A percentile compares a stretch with the other conserved stretches of the same genome.
These are phyloP conservation scores for Extremus antarcticus DNA, from an alignment of 495 filamentous ascomycete species.

Conservation along the genomic window DNA sequence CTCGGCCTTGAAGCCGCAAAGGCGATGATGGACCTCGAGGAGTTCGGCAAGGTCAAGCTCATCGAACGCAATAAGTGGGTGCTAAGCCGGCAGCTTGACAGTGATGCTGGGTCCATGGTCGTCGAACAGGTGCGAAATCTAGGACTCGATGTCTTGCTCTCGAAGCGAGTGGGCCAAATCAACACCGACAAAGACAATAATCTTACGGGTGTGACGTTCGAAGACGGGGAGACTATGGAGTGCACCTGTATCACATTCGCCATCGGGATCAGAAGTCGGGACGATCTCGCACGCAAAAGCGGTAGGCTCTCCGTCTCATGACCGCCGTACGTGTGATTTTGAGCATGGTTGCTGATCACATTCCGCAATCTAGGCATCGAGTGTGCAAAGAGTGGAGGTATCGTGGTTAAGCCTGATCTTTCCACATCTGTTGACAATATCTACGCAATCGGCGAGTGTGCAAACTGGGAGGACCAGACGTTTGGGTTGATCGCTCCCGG, in stretches of 20 bases:
- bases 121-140: conserved; percentile 70
- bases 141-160: conserved; percentile 76
- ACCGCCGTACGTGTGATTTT: neutral
- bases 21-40: conserved; percentile 81
- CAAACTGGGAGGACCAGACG: conserved; percentile 86
- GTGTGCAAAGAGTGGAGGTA: conserved; percentile 64
- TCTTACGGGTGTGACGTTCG: conserved; percentile 68
- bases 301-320: neutral
- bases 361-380: conserved; percentile 51
- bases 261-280: conserved; percentile 76
- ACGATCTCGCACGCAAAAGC: conserved; percentile 53
- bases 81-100: conserved; percentile 73
- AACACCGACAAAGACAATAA: conserved; percentile 54
- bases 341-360: neutral
- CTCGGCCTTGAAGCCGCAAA: conserved; percentile 90
- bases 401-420: conserved; percentile 63
- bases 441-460: conserved; percentile 91
- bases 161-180: conserved; percentile 65
- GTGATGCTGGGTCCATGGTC: conserved; percentile 73
- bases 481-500: conserved; percentile 92
- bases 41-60: conserved; percentile 66
- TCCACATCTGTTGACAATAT: conserved; percentile 63
- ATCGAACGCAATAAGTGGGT: conserved; percentile 90
- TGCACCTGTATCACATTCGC: conserved; percentile 87
- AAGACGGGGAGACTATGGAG: conserved; percentile 72